Base-by-base conservation (phyloP, 2,329 filamentous ascomycete genomes). In the Colletotrichum cuscutae region DNA sequence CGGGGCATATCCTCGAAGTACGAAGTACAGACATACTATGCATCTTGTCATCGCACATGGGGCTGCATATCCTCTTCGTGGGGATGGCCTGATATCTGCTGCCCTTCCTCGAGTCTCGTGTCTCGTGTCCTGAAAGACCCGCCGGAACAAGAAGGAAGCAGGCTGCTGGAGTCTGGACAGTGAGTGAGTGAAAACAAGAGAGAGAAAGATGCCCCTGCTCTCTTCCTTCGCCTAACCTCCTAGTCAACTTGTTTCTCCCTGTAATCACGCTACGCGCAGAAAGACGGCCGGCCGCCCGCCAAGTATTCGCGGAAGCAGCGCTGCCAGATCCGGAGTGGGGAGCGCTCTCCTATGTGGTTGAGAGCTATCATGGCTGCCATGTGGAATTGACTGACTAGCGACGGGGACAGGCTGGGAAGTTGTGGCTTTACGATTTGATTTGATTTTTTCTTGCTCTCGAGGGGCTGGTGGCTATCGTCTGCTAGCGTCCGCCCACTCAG, bases 351-450 rank as follows among this genome's bases (percentile, higher is more conserved):
- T 37, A 54, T 65, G 60, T 26, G 42, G 70, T 32, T 71, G 61
- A 66, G 68, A 63, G 57, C 72, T 65, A 65, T 65, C 72, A 73
- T 72, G 72, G 72, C 70, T 74, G 72, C 72, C 72, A 74, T 74
- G 72, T 74, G 72, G 72, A 52, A 74, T 64, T 49, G 42, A 30
- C 53, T 60, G 65, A 64, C 59, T 69, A 60, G 65, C 53, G 12
- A 60, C 22, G 59, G 65, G 54, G 65, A 63, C 59, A 2, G 54
- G 54, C 59, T 72, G 30, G 24, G 19, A 42, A 42, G 37, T 19
- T 42, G 15, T 62, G 35, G 46, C 53, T 56, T 49, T 68, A 59
- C 53, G 22, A 60, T 42, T 60, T 32, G 30, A 32, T 32, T 26
- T 49, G 5, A n/a, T 46, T 70, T 59, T 65, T 9, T 24, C 30